These are phyloP conservation scores for Pythium aristosporum DNA, from an alignment of 352 stramenopile genomes.

Conservation along the genomic window DNA sequence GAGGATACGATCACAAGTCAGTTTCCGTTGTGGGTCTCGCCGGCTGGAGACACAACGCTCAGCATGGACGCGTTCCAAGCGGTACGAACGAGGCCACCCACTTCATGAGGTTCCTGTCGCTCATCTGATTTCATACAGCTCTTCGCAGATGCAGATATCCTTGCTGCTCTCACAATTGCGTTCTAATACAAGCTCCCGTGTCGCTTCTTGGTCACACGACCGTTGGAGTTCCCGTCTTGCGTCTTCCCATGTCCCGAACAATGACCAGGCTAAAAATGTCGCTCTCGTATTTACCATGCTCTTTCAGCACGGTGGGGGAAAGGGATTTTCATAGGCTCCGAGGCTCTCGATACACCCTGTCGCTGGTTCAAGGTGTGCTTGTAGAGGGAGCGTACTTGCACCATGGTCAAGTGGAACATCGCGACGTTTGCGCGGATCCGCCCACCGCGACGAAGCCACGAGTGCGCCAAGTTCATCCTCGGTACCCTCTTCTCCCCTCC, in stretches of 20 bases:
- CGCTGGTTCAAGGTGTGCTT: background rate
- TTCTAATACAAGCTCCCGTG: conserved; percentile 16
- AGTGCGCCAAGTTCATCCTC: conserved; percentile 63
- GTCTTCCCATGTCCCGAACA: too few species aligned
- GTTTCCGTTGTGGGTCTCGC: conserved; percentile 11
- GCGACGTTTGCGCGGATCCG: conserved; percentile 72
- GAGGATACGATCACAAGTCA: background rate
- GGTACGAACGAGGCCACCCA: conserved; percentile 9
- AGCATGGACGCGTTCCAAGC: conserved; percentile 12
- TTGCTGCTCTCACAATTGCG: conserved; percentile 16
- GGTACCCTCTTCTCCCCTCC: conserved; percentile 22
- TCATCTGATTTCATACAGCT: conserved; percentile 13
- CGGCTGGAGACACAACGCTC: background rate
- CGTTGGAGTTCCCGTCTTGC: background rate
- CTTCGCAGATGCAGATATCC: conserved; percentile 25
- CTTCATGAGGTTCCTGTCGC: background rate
- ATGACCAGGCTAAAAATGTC: background rate
- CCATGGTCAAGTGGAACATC: conserved; percentile 78
- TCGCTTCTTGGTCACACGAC: background rate
- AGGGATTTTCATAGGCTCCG: too few species aligned
- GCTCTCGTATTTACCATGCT: too few species aligned
- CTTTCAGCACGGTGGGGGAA: too few species aligned
- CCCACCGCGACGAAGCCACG: conserved; percentile 49
- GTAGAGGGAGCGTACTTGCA: background rate
- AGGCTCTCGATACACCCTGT: too few species aligned